Base-by-base conservation (phyloP, 2,329 filamentous ascomycete genomes). In the Didymellaceae sp. region DNA sequence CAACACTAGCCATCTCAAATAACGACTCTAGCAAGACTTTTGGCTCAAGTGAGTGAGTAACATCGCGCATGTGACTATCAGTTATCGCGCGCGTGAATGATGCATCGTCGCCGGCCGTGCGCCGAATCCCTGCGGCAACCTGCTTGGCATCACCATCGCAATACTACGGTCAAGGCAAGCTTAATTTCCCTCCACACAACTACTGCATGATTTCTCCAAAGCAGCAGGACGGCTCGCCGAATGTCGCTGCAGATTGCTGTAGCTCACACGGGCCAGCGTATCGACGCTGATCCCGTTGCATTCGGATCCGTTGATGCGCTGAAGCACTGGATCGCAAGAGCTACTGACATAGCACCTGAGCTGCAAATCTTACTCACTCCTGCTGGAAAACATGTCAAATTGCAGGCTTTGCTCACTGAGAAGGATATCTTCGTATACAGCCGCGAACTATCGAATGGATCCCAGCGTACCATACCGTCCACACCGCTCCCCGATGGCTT, bases 371-470 rank as follows among this genome's bases (percentile, higher is more conserved):
- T 93, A 59, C 85, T 99, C 75, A 97, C 91, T 11, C 81, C 85
- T 4, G 85, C 90, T 60, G 93, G 93, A 39, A 92, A 89, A 75
- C 89, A 90, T 63, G 85, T 94, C 66, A 92, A 92, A 75, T 79
- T 86, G 26, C 89, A 93, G 68, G 88, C 86, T 26, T 82, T 97
- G 38, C 84, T 90, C 58, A 86, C 84, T 26, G 93, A 97, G 83
- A 89, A 85, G 60, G 91, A 97, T 71, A 86, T 99, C 49, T 97
- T 89, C 71, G 85, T 97, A 43, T 99, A 96, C 75, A 91, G 97
- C 74, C 88, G 91, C 55, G 86, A 76, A 70, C 68, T 77, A 65
- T 68, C 74, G 57, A 66, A 67, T 61, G 54, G 63, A 54, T 57
- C 58, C 81, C 77, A 66, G 65, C 82, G 42, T 65, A 80, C 6